phyloP scores from a whole-genome alignment of 495 filamentous ascomycete genomes.

The Penicillium goetzii region DNA sequence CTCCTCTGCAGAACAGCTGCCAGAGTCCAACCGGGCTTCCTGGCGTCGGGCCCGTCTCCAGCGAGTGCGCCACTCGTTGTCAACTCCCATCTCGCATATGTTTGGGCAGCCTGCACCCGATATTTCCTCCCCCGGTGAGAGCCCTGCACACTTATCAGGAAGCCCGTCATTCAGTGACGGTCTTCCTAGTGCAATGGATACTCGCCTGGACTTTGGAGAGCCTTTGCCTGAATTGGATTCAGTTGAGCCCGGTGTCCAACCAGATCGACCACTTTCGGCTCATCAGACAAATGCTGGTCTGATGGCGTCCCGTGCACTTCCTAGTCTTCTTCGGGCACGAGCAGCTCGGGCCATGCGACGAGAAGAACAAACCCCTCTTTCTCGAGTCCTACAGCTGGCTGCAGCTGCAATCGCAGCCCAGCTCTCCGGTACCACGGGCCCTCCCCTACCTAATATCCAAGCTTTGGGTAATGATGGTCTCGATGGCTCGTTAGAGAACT shows the following conservation, averaged over 20 bases:
- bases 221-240: constrained; percentile 50
- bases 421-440: constrained; percentile 58
- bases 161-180: constrained; percentile 15
- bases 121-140: constrained; percentile 21
- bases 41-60: constrained; percentile 50
- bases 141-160: constrained; percentile 5
- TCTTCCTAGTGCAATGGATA: constrained; percentile 44
- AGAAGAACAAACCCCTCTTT: constrained; percentile 61
- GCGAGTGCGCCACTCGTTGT: constrained; percentile 50
- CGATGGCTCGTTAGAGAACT: constrained; percentile 60
- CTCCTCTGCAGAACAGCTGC: constrained; percentile 25
- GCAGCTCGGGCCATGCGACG: constrained; percentile 54
- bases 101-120: constrained; percentile 44
- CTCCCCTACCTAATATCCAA: constrained; percentile 60
- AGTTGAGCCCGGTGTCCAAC: constrained; percentile 38
- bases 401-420: constrained; percentile 65
- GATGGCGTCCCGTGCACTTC: constrained; percentile 43
- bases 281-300: constrained; percentile 31
- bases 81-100: constrained; percentile 50
- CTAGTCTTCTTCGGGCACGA: constrained; percentile 50
- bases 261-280: constrained; percentile 27
- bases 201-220: constrained; percentile 46
- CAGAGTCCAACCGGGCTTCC: constrained; percentile 42
- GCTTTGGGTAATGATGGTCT: constrained; percentile 59
- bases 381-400: constrained; percentile 60